These are phyloP conservation scores for Histomonas meleagridis DNA, from an alignment of 208 protist species.

Conservation along the genomic window DNA sequence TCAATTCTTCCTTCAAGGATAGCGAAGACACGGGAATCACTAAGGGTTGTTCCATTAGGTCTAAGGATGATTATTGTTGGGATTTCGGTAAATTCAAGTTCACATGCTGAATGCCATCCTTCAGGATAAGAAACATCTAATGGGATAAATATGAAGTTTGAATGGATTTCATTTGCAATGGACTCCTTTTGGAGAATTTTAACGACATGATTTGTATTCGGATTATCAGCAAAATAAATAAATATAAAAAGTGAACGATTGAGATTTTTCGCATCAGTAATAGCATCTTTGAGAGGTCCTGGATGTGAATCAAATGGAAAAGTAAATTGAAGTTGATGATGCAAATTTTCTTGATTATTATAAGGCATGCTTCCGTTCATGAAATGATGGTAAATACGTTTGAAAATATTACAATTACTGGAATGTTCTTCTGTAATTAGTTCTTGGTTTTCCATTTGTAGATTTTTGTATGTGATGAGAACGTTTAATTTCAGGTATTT, in stretches of 20 bases:
- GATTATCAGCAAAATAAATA: not conserved
- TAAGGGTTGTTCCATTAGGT: not conserved
- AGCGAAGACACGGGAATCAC: not conserved
- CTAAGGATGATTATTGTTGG: not conserved
- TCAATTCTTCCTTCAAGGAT: not conserved
- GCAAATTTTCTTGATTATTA: too few species aligned
- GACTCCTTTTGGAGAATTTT: not conserved
- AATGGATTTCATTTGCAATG: not conserved
- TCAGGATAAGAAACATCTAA: not conserved
- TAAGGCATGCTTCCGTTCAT: too few species aligned
- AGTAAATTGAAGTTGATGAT: too few species aligned
- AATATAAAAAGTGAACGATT: not conserved
- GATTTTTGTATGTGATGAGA: too few species aligned
- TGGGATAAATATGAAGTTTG: not conserved
- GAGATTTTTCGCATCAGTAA: slow-evolving; percentile 1
- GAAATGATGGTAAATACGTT: too few species aligned
- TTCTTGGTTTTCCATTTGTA: too few species aligned
- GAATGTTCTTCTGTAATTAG: too few species aligned
- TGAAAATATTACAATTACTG: too few species aligned
- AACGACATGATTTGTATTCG: not conserved
- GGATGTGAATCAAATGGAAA: slow-evolving; percentile 16
- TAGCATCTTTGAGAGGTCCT: not conserved
- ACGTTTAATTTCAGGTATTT: too few species aligned
- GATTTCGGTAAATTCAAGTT: not conserved
- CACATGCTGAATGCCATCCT: not conserved